Conservation (phyloP, 2,329 filamentous ascomycete species). For the Albophoma yamanashiensis region DNA sequence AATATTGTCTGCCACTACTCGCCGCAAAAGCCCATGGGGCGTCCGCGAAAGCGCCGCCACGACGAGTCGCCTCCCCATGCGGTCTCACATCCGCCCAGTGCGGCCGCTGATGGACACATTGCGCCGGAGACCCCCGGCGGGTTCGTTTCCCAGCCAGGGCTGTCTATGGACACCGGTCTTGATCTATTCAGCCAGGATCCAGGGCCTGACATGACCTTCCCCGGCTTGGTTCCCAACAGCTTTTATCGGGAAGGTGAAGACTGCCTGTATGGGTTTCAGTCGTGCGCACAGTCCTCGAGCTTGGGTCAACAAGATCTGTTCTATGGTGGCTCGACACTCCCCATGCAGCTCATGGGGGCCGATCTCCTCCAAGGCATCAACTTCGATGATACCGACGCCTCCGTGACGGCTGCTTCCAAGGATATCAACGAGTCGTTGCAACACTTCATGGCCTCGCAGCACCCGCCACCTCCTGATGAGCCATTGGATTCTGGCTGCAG, state of each 20-base stretch:
- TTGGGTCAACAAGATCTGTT: slow-evolving; percentile 4
- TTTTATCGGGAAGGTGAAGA: slow-evolving; percentile 9
- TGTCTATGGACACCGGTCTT: slow-evolving; percentile 19
- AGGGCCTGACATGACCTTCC: slow-evolving; percentile 19
- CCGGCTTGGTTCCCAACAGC: slow-evolving; percentile 23
- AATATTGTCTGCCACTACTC: slow-evolving; percentile 50
- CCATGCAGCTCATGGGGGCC: slow-evolving; percentile 12
- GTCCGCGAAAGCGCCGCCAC: slow-evolving; percentile 46
- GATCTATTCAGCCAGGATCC: slow-evolving; percentile 21
- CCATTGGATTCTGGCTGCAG: slow-evolving; percentile 12
- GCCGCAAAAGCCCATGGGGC: slow-evolving; percentile 55
- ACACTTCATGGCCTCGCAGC: slow-evolving; percentile 12
- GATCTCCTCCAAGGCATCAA: slow-evolving; percentile 20
- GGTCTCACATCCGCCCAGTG: background rate
- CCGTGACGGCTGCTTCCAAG: slow-evolving; percentile 15
- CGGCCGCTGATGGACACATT: background rate
- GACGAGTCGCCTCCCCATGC: slow-evolving; percentile 12
- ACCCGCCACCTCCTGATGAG: slow-evolving; percentile 6
- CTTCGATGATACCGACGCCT: slow-evolving; percentile 19
- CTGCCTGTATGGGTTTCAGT: slow-evolving; percentile 2
- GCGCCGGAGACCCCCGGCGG: background rate
- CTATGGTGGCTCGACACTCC: slow-evolving; percentile 2
- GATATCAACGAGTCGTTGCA: slow-evolving; percentile 16
- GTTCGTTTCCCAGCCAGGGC: background rate
- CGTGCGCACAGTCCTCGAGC: slow-evolving; percentile 6